These are phyloP conservation scores for Daldinia sp. DNA, from an alignment of 2,329 filamentous ascomycete species.

Conservation along the genomic window DNA sequence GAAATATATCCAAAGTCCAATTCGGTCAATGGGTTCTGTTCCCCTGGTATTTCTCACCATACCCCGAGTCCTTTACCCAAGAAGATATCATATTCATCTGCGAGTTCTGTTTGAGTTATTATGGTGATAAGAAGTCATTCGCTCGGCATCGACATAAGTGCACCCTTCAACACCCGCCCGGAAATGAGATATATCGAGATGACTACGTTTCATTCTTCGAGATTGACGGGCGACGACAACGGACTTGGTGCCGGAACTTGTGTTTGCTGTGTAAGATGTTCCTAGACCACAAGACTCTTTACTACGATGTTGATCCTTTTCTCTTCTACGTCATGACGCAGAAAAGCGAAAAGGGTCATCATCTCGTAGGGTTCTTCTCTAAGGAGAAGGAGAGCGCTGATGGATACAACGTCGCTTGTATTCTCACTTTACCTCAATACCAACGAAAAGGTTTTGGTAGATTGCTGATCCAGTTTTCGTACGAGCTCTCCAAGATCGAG, in stretches of 20 bases:
- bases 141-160: slow-evolving; percentile 90
- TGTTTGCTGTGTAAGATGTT: slow-evolving; percentile 97
- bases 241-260: slow-evolving; percentile 96
- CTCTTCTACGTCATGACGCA: slow-evolving; percentile 98
- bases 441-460: slow-evolving; percentile 95
- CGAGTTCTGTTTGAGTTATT: slow-evolving; percentile 96
- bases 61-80: slow-evolving; percentile 88
- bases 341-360: slow-evolving; percentile 87
- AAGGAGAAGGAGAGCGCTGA: slow-evolving; percentile 99
- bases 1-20: slow-evolving; percentile 93
- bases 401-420: slow-evolving; percentile 98
- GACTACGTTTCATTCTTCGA: slow-evolving; percentile 96
- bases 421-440: slow-evolving; percentile 94
- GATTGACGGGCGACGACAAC: slow-evolving; percentile 92
- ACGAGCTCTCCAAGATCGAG: slow-evolving; percentile 95
- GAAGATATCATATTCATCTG: slow-evolving; percentile 95
- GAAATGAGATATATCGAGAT: slow-evolving; percentile 98
- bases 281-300: slow-evolving; percentile 94
- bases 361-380: slow-evolving; percentile 98
- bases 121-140: slow-evolving; percentile 84
- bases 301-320: slow-evolving; percentile 99
- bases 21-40: slow-evolving; percentile 94
- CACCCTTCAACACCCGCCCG: slow-evolving; percentile 89
- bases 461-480: slow-evolving; percentile 95
- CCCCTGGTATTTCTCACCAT: slow-evolving; percentile 99